Base-by-base conservation (phyloP, 1,139 yeast species). In the Pichia sp. region DNA sequence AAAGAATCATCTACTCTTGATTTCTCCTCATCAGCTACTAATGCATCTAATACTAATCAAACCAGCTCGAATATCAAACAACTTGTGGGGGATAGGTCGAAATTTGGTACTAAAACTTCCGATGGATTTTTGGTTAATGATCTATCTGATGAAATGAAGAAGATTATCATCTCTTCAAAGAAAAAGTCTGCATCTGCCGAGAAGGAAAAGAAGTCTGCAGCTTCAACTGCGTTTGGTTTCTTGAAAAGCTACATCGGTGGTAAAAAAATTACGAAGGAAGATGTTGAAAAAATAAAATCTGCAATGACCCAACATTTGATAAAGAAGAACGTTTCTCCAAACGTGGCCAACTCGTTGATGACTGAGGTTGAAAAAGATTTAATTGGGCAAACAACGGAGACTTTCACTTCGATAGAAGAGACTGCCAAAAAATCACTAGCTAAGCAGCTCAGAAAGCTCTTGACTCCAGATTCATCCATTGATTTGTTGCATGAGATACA, bases 391-490 rank as follows among this genome's bases (percentile, higher is more conserved):
- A 82, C 79, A 53, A 83, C 89, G 0, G 80, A 79, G 50, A 79
- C 73, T 55, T 85, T 88, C 79, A 80, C 88, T 0, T 74, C 83
- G 5, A 79, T 78, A 0, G 82, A 79, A 51, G 72, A 75, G 25
- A 78, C 86, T 1, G 86, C 84, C 8, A 76, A 83, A 58, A 78
- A 78, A 44, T 79, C 96, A 2, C 74, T 93, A 66, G 79, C 82
- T 1, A 87, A 82, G 40, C 91, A 93, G 49, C 73, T 93, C 49
- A 83, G 91, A 46, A 85, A 87, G 62, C 82, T 91, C 46, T 74
- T 93, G 57, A 91, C 99, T 0, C 99, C 99, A 12, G 88, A 91
- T 58, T 89, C 95, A 1, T 89, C 97, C 1, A 83, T 93, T 0
- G 96, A 93, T 65, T 73, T 93, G 55, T 74, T 93, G 30, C 87